phyloP scores from a whole-genome alignment of 129 eudicot genomes.

The Flaveria brownii region DNA sequence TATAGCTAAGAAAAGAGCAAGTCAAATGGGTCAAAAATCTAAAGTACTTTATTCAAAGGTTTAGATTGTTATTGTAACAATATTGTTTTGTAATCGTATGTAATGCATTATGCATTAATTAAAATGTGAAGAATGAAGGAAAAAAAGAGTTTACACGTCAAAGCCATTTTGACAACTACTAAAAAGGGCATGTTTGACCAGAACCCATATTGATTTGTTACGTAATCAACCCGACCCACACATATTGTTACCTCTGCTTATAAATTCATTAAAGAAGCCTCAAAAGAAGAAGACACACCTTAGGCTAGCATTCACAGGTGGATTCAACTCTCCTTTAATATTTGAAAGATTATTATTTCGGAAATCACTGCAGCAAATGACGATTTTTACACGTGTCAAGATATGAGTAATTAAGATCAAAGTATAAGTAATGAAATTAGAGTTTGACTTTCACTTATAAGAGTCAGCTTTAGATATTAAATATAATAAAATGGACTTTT shows the following conservation, averaged over 20 bases:
- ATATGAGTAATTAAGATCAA: constrained; percentile 4
- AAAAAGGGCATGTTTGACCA: neutral
- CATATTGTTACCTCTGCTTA: neutral
- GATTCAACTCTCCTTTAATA: constrained; percentile 53
- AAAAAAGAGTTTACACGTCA: neutral
- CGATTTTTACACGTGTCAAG: neutral
- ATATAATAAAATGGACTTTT: neutral
- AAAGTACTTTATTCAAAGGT: neutral
- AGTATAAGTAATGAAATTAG: neutral
- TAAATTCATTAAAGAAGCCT: neutral
- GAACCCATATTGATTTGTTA: neutral
- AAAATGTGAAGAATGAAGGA: too few species aligned
- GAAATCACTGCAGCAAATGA: constrained; percentile 57
- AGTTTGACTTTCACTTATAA: neutral
- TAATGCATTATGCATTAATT: neutral
- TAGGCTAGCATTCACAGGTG: constrained; percentile 69
- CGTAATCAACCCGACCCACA: neutral
- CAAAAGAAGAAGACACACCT: constrained; percentile 43
- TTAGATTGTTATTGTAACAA: neutral
- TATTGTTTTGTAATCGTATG: neutral
- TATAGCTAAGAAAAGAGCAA: neutral
- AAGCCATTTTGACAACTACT: neutral
- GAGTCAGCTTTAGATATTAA: neutral
- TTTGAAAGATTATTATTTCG: constrained; percentile 56
- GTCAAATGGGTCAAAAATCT: neutral